phyloP scores from a whole-genome alignment of 2,329 filamentous ascomycete species.

The Fusarium beomiforme region DNA sequence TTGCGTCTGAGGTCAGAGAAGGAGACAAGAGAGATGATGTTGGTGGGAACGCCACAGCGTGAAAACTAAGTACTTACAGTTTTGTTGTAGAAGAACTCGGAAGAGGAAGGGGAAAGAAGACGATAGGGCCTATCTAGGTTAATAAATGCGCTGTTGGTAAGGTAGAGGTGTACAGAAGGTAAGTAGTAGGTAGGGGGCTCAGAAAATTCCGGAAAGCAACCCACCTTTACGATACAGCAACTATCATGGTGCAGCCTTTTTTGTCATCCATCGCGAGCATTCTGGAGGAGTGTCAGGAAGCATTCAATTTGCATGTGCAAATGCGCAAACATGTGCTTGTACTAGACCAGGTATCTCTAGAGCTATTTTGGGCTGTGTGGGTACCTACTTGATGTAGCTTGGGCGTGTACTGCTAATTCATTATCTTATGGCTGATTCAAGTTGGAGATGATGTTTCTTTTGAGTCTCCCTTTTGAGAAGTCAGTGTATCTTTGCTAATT shows the following conservation, averaged over 20 bases:
- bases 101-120: not conserved
- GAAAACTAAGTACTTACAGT: constrained; percentile 14
- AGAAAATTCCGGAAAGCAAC: constrained; percentile 17
- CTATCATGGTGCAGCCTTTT: constrained; percentile 19
- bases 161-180: not conserved
- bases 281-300: not conserved
- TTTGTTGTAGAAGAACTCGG: constrained; percentile 9
- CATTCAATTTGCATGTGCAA: constrained; percentile 30
- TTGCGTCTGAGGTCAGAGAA: constrained; percentile 11
- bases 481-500: not conserved
- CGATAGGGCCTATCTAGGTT: constrained; percentile 8
- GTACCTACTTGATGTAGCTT: constrained; percentile 30
- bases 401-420: not conserved
- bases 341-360: constrained; percentile 28
- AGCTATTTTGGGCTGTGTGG: constrained; percentile 34
- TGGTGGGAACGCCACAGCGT: constrained; percentile 40
- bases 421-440: constrained; percentile 21
- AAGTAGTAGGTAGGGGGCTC: constrained; percentile 13
- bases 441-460: constrained; percentile 2
- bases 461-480: constrained; percentile 12
- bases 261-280: constrained; percentile 31
- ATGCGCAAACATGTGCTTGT: constrained; percentile 34
- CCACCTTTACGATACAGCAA: constrained; percentile 15
- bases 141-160: constrained; percentile 6
- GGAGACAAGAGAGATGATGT: constrained; percentile 13